Evolutionary conservation across 768 basidiomycete species (phyloP), one percentile per base, ranked within the genome.

Genomic region (Cantharellus anzutake): DNA sequence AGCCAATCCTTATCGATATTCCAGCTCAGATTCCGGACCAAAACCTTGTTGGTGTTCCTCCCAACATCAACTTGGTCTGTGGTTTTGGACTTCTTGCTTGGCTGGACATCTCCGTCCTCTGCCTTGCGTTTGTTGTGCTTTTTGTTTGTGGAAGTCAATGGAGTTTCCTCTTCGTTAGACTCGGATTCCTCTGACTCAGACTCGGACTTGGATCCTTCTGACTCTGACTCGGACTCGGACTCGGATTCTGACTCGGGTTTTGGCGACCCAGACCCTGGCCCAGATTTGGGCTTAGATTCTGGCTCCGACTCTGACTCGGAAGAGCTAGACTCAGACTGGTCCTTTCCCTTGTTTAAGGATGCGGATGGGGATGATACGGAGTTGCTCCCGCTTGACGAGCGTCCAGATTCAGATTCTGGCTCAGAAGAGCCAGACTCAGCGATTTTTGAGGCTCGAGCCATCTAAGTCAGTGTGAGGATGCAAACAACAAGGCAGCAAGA

Each of bases 1-100:
- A 98, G 82, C 77, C 90, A 87, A 71, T 97, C 94, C 69, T 89
- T 86, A 74, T 97, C 94, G 63, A 98, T 85, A 69, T 86, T 88
- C 93, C 93, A 99, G 7, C 90, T 93, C 51, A 99, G 78, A 61
- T 80, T 79, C 59, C 94, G 94, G 64, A 99, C 90, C 67, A 93
- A 98, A 65, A 97, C 78, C 42, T 84, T 82, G 66, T 76, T 82
- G 14, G 75, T 74, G 60, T 81, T 76, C 63, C 79, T 76, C 51
- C 64, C 72, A 38, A 64, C 66, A 48, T 73, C 74, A 29, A 70
- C 68, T 14, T 70, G 70, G 51, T 76, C 75, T 51, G 76, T 73
- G 56, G 83, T 74, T 75, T 92, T 96, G 65, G 75, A 78, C 72
- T 94, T 94, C 78, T 97, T 94, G 42, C 79, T 71, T 44, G 82